Evolutionary conservation across 805 yeast genomes (phyloP).

Genomic region (Starmerella sp.): DNA sequence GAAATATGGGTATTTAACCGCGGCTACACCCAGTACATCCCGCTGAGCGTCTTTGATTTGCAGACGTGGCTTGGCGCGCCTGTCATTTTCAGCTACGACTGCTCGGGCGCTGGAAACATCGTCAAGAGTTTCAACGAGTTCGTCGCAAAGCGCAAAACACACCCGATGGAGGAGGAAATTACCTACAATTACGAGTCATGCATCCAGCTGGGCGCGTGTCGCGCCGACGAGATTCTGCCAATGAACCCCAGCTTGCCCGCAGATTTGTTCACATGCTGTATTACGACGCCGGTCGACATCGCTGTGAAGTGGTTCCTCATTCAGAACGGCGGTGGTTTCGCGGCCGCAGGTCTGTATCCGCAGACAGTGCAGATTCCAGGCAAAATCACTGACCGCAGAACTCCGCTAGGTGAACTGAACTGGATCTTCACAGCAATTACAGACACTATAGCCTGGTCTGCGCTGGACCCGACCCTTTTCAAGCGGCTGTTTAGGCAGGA

Average conservation of each 20-base stretch:
- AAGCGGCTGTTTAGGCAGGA: slow-evolving; percentile 89
- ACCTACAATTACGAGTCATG: slow-evolving; percentile 59
- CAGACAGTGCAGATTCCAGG: slow-evolving; percentile 63
- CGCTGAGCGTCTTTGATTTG: slow-evolving; percentile 85
- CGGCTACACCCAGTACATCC: slow-evolving; percentile 94
- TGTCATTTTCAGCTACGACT: slow-evolving; percentile 86
- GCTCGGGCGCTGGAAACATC: slow-evolving; percentile 89
- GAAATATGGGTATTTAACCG: slow-evolving; percentile 98
- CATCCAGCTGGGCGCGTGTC: slow-evolving; percentile 88
- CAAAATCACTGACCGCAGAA: slow-evolving; percentile 78
- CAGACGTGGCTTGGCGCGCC: slow-evolving; percentile 99
- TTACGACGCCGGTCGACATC: slow-evolving; percentile 91
- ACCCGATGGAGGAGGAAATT: slow-evolving; percentile 32
- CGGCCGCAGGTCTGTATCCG: slow-evolving; percentile 30
- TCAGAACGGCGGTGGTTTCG: slow-evolving; percentile 46
- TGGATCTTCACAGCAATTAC: slow-evolving; percentile 98
- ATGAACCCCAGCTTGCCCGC: slow-evolving; percentile 94
- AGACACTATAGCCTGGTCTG: slow-evolving; percentile 96
- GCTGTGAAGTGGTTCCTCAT: slow-evolving; percentile 84
- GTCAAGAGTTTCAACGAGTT: slow-evolving; percentile 79
- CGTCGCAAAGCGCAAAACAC: slow-evolving; percentile 70
- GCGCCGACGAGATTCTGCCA: slow-evolving; percentile 72
- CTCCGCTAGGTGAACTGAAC: slow-evolving; percentile 89
- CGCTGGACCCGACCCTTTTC: slow-evolving; percentile 75
- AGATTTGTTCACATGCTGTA: slow-evolving; percentile 87